Conservation (phyloP, 169 alveolate genomes). For the Babesia sp. region DNA sequence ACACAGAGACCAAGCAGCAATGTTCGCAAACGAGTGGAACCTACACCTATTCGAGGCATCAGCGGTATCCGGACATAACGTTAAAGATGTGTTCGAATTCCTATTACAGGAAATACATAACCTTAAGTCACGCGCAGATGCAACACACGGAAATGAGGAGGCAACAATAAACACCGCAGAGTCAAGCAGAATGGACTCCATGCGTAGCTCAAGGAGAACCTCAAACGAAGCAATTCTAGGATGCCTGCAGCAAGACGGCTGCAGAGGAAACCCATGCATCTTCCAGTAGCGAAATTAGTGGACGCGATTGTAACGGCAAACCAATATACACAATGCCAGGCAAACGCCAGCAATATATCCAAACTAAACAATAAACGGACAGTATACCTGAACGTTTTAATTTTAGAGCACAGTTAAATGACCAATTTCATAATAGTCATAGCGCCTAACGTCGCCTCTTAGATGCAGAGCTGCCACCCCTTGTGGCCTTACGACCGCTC, state of each 20-base stretch:
- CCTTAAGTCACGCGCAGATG: constrained; percentile 60
- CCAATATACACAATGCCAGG: not conserved
- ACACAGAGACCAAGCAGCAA: constrained; percentile 79
- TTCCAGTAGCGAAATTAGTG: not conserved
- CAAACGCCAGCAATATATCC: not conserved
- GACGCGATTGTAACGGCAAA: not conserved
- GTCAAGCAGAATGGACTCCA: constrained; percentile 23
- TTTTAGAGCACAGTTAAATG: not conserved
- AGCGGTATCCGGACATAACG: constrained; percentile 94
- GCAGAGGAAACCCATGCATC: constrained; percentile 16
- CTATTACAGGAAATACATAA: constrained; percentile 86
- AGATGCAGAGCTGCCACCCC: not conserved
- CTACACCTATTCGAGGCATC: constrained; percentile 93
- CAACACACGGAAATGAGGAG: constrained; percentile 26
- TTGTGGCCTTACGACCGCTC: not conserved
- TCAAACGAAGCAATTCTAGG: constrained; percentile 15
- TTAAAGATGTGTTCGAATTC: constrained; percentile 95
- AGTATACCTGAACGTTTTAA: not conserved
- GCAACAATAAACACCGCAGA: constrained; percentile 37
- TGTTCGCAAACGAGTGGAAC: constrained; percentile 88
- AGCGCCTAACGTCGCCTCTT: constrained; percentile 8
- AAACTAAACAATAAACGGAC: not conserved
- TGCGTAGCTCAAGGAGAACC: constrained; percentile 5
- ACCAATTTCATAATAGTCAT: not conserved
- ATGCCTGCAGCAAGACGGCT: constrained; percentile 31